Evolutionary conservation across 345 rosid genomes (phyloP), one percentile per base, ranked within the genome.

Genomic region (Corymbia maculata): DNA sequence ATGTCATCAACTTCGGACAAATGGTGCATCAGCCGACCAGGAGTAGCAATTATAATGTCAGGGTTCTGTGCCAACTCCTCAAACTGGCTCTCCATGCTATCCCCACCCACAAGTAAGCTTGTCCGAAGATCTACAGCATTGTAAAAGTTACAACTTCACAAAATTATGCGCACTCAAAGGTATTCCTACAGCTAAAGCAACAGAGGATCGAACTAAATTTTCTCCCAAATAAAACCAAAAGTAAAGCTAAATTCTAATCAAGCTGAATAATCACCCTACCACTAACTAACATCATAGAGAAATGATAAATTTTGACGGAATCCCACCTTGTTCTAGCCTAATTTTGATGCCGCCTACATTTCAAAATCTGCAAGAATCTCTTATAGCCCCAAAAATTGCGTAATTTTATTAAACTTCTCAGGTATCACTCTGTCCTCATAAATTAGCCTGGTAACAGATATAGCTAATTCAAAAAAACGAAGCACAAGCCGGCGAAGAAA

Each of bases 21-120:
- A 92, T 94, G 99, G 92, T 97, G 99, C 99, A 98, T 95, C 22
- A 98, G 92, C 89, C 99, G 93, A 86, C 99, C 99, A 49, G 99
- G 99, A 21, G 99, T 95, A 44, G 99, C 99, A 90, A 98, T 98
- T 59, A 98, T 94, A 52, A 97, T 93, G 93, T 98, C 99, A 2
- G 99, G 99, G 85, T 94, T 95, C 88, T 95, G 97, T 26, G 99
- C 95, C 85, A 98, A 91, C 88, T 98, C 99, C 88, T 96, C 98
- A 90, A 98, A 98, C 92, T 98, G 99, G 80, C 88, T 94, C 90
- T 97, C 96, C 99, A 98, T 96, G 87, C 99, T 94, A 88, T 98
- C 98, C 86, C 99, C 99, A 66, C 99, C 99, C 88, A 98, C 99
- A 52, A 98, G 93, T 92, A 98, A 93, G 89, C 95, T 95, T 32